Evolutionary conservation across 352 stramenopile genomes (phyloP).

Genomic region (Phytopythium vexans): DNA sequence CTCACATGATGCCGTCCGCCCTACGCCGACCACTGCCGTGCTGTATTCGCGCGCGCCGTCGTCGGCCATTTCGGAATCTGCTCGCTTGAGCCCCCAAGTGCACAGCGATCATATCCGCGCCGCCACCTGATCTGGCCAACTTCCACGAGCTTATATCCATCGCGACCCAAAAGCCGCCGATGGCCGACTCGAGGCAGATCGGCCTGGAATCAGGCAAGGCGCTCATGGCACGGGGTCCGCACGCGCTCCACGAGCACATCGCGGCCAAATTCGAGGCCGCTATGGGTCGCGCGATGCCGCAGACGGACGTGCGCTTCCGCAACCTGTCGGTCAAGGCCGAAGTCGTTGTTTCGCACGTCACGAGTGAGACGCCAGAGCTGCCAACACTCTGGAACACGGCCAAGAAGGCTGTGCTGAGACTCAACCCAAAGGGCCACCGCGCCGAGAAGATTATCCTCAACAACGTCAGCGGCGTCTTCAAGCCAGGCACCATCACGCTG

Average conservation of each 20-base stretch:
- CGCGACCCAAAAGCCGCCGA: constrained; percentile 8
- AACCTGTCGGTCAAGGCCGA: constrained; percentile 25
- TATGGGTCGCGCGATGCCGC: constrained; percentile 32
- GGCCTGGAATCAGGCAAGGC: constrained; percentile 21
- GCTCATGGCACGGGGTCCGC: constrained; percentile 29
- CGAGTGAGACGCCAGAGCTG: constrained; percentile 17
- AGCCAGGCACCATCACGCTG: constrained; percentile 35
- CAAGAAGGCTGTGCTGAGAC: constrained; percentile 17
- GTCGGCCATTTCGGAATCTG: too few relatives aligned
- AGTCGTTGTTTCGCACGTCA: constrained; percentile 17
- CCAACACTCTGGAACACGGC: constrained; percentile 39
- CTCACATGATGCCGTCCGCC: too few relatives aligned
- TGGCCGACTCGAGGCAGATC: constrained; percentile 3
- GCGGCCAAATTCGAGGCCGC: constrained; percentile 22
- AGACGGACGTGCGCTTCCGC: constrained; percentile 37
- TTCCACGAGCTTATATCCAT: too few relatives aligned
- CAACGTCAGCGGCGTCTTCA: too few relatives aligned
- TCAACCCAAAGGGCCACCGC: constrained; percentile 35
- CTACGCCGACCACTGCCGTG: too few relatives aligned
- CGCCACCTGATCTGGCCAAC: too few relatives aligned
- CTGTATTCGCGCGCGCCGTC: too few relatives aligned
- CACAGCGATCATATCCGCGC: too few relatives aligned
- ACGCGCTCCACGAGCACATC: constrained; percentile 35
- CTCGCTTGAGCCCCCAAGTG: too few relatives aligned
- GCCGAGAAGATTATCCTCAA: constrained; percentile 44